Percentiles rank a stretch among this genome's conserved stretches.
Evolutionary conservation across 2,329 filamentous ascomycete genomes (phyloP).

Genomic region (Grosmannia huntii): DNA sequence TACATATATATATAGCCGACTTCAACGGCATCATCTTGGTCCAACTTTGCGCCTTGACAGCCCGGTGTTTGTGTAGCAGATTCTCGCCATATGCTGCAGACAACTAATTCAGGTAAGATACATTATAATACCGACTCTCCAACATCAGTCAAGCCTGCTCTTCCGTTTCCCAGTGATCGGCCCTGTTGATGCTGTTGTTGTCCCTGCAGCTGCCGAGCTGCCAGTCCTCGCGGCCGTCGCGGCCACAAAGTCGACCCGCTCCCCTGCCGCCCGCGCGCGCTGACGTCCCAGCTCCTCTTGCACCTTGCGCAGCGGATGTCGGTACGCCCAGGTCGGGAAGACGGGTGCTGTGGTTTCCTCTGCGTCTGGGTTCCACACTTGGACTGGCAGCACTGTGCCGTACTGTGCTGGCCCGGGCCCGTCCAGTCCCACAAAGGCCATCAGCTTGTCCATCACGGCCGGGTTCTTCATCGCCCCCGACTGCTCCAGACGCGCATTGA

Average conservation of each 20-base stretch:
- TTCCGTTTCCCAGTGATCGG: neutral
- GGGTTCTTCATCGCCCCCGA: conserved; percentile 61
- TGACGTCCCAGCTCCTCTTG: conserved; percentile 33
- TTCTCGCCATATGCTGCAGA: too few relatives aligned
- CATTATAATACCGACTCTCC: neutral
- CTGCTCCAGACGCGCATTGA: conserved; percentile 60
- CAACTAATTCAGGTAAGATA: neutral
- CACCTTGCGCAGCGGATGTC: conserved; percentile 33
- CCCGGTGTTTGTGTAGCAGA: too few relatives aligned
- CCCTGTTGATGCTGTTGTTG: too few relatives aligned
- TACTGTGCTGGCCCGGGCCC: conserved; percentile 40
- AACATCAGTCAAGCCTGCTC: neutral
- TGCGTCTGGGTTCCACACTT: conserved; percentile 43
- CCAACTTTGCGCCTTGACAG: too few relatives aligned
- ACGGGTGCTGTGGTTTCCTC: neutral
- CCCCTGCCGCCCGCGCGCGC: conserved; percentile 29
- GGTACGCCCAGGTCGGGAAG: conserved; percentile 43
- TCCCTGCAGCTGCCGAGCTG: neutral
- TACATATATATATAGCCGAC: too few relatives aligned
- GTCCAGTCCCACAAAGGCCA: conserved; percentile 48
- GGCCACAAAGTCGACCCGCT: conserved; percentile 37
- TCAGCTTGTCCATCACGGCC: conserved; percentile 56
- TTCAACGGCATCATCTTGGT: too few relatives aligned
- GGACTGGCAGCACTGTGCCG: conserved; percentile 42
- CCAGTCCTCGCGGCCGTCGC: conserved; percentile 12